Evolutionary conservation across 2,329 filamentous ascomycete species (phyloP).

Genomic region (Verticillium nubilum): DNA sequence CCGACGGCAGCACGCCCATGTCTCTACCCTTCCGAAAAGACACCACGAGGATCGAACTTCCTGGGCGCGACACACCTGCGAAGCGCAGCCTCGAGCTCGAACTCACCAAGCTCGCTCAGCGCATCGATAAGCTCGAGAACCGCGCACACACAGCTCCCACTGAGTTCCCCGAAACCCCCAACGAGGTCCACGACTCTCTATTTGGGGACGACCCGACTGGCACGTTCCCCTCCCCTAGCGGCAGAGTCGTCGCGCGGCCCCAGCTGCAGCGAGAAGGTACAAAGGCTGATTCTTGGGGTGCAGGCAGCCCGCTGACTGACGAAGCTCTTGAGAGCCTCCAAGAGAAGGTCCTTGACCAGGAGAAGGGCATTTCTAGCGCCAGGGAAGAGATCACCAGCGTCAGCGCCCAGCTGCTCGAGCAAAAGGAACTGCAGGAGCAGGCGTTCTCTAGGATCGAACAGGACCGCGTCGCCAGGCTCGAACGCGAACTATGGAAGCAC

Average conservation of each 20-base stretch:
- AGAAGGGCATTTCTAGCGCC: slow-evolving; percentile 83
- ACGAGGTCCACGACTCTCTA: slow-evolving; percentile 63
- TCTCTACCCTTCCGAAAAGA: slow-evolving; percentile 34
- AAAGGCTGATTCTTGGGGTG: slow-evolving; percentile 9
- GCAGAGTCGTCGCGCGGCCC: slow-evolving; percentile 16
- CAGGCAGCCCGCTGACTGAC: slow-evolving; percentile 56
- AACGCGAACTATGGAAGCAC: slow-evolving; percentile 92
- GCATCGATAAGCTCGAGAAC: slow-evolving; percentile 79
- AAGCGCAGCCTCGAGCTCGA: slow-evolving; percentile 80
- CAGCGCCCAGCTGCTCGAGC: slow-evolving; percentile 77
- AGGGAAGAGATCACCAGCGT: slow-evolving; percentile 81
- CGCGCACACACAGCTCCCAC: slow-evolving; percentile 56
- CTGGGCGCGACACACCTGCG: slow-evolving; percentile 67
- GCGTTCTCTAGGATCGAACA: slow-evolving; percentile 79
- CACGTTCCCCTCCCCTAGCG: slow-evolving; percentile 37
- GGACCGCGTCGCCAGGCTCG: slow-evolving; percentile 81
- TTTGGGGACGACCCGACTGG: slow-evolving; percentile 53
- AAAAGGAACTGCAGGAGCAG: slow-evolving; percentile 78
- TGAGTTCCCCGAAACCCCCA: slow-evolving; percentile 74
- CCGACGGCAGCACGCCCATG: slow-evolving; percentile 31
- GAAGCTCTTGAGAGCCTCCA: slow-evolving; percentile 80
- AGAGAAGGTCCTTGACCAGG: slow-evolving; percentile 90
- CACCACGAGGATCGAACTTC: slow-evolving; percentile 57
- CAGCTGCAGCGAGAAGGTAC: slow-evolving; percentile 15
- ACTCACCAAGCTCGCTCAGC: slow-evolving; percentile 68